phyloP scores from a whole-genome alignment of 495 filamentous ascomycete species.

The Neurospora sp. region DNA sequence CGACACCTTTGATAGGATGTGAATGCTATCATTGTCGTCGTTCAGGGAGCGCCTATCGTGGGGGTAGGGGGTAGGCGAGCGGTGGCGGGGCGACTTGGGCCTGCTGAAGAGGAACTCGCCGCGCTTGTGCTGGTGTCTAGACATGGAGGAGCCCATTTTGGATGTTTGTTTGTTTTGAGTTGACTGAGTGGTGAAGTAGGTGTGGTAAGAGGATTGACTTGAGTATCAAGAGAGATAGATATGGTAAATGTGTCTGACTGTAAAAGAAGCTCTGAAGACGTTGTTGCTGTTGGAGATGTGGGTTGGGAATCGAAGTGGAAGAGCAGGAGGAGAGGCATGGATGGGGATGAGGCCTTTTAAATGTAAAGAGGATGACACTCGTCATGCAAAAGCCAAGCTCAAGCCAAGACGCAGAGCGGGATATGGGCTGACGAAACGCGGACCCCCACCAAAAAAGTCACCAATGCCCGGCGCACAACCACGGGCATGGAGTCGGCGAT shows the following conservation, averaged over 20 bases:
- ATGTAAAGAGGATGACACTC: not conserved
- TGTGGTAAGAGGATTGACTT: not conserved
- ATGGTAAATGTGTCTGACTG: not conserved
- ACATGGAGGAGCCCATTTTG: not conserved
- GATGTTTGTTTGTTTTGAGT: not conserved
- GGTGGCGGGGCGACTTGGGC: not conserved
- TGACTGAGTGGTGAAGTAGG: not conserved
- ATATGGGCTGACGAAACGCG: not conserved
- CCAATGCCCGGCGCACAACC: not conserved
- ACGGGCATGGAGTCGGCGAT: not conserved
- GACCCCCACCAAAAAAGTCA: not conserved
- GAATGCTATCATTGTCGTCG: not conserved
- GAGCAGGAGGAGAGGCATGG: not conserved
- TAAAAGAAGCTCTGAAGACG: not conserved
- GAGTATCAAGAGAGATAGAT: not conserved
- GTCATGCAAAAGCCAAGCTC: not conserved
- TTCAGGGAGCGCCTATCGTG: not conserved
- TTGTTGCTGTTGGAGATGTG: not conserved
- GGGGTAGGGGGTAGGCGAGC: not conserved
- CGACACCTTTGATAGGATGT: not conserved
- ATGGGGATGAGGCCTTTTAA: not conserved
- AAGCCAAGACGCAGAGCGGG: not conserved
- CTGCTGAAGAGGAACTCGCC: not conserved
- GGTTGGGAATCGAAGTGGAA: not conserved
- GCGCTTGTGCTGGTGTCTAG: not conserved